Percentiles rank a stretch among this genome's conserved stretches.
These are phyloP conservation scores for Botrytis fabae DNA, from an alignment of 2,329 filamentous ascomycete genomes.

Conservation along the genomic window DNA sequence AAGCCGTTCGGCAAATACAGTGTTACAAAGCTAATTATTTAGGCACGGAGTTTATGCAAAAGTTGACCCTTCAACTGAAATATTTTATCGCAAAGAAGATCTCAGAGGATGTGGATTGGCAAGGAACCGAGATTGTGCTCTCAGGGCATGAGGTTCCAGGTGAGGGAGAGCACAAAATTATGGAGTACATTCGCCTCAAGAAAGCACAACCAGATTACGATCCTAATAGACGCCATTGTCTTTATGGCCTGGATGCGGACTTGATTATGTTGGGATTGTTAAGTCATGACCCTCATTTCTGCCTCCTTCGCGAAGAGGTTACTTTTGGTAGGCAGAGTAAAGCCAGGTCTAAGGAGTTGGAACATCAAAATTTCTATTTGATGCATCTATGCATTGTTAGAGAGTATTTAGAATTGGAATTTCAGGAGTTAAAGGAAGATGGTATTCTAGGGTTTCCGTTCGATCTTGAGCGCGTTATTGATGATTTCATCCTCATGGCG, in stretches of 20 bases:
- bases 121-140: constrained; percentile 91
- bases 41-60: constrained; percentile 92
- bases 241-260: constrained; percentile 96
- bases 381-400: constrained; percentile 97
- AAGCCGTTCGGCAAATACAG: constrained; percentile 23
- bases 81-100: constrained; percentile 99
- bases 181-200: constrained; percentile 98
- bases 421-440: constrained; percentile 82
- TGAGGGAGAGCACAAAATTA: constrained; percentile 99
- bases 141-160: constrained; percentile 97
- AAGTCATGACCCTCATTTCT: constrained; percentile 98
- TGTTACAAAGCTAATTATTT: constrained; percentile 41
- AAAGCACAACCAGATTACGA: constrained; percentile 94
- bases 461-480: constrained; percentile 94
- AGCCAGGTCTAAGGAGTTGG: constrained; percentile 90
- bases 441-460: constrained; percentile 74
- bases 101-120: constrained; percentile 95
- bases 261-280: constrained; percentile 97
- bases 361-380: constrained; percentile 98
- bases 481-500: constrained; percentile 99
- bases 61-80: constrained; percentile 87
- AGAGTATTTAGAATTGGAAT: constrained; percentile 95
- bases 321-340: constrained; percentile 89
- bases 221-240: constrained; percentile 89
- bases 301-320: constrained; percentile 92